phyloP scores from a whole-genome alignment of 805 yeast genomes.

The Ogataea ganodermae region DNA sequence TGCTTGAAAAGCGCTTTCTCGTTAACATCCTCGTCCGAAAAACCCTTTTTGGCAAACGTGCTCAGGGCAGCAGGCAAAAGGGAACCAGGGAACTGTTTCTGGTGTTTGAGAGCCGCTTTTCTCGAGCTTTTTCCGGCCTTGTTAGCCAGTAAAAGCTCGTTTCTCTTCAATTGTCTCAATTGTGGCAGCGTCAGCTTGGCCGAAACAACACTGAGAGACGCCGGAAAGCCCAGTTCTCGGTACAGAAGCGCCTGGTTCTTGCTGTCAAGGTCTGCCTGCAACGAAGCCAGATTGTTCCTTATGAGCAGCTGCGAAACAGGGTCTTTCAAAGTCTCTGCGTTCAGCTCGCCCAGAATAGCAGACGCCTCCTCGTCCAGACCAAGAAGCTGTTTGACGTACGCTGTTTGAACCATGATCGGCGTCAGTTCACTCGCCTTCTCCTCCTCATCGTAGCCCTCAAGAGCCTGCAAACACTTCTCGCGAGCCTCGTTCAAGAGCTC shows the following conservation, averaged over 20 bases:
- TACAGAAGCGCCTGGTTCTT: constrained; percentile 31
- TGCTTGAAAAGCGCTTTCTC: constrained; percentile 38
- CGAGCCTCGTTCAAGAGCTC: constrained; percentile 48
- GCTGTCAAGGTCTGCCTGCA: constrained; percentile 15
- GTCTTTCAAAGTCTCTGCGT: constrained; percentile 38
- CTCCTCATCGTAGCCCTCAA: constrained; percentile 43
- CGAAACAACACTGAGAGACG: constrained; percentile 27
- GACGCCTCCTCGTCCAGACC: constrained; percentile 40
- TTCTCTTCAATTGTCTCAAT: constrained; percentile 42
- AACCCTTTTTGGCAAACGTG: constrained; percentile 23
- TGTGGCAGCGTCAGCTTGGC: constrained; percentile 44
- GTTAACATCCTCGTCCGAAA: constrained; percentile 24
- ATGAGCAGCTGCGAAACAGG: constrained; percentile 43
- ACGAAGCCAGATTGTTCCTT: constrained; percentile 45
- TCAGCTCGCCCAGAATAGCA: constrained; percentile 39
- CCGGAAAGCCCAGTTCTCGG: constrained; percentile 34
- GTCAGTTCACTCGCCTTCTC: constrained; percentile 55
- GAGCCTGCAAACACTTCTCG: constrained; percentile 39
- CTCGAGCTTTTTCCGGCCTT: constrained; percentile 38
- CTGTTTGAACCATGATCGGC: constrained; percentile 62
- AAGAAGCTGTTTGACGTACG: constrained; percentile 48
- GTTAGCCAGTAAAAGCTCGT: constrained; percentile 45
- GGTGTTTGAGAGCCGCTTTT: constrained; percentile 21
- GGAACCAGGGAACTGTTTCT: constrained; percentile 28
- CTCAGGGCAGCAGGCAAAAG: constrained; percentile 29